A percentile compares a stretch with the other conserved stretches of the same genome.
phyloP scores from a whole-genome alignment of 495 filamentous ascomycete species.

The Podospora tetraspora region DNA sequence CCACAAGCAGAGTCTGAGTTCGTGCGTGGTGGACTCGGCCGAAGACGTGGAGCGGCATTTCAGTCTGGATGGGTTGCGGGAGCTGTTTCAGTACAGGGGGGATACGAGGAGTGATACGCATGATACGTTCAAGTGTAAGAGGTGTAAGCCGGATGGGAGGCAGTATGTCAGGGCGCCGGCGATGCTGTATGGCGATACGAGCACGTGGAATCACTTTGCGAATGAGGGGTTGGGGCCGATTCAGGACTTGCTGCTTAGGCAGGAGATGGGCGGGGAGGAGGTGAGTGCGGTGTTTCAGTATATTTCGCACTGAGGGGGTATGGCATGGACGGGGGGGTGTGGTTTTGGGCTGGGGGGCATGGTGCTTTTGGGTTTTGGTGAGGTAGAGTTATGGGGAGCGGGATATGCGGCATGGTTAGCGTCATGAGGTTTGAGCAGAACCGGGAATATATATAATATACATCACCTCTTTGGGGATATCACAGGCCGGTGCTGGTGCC shows the following conservation, averaged over 20 bases:
- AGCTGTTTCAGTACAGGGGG: constrained; percentile 87
- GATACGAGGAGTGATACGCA: constrained; percentile 89
- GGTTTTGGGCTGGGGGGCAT: background rate
- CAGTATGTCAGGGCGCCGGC: constrained; percentile 86
- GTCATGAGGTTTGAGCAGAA: background rate
- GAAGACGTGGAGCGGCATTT: constrained; percentile 98
- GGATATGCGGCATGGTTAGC: background rate
- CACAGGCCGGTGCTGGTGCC: background rate
- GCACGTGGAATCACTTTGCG: constrained; percentile 96
- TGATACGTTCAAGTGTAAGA: constrained; percentile 98
- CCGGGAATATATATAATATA: background rate
- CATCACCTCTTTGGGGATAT: background rate
- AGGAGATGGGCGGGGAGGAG: constrained; percentile 72
- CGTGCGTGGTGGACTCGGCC: constrained; percentile 94
- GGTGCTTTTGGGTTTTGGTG: background rate
- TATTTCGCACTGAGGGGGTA: constrained; percentile 66
- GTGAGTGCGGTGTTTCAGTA: constrained; percentile 98
- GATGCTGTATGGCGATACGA: constrained; percentile 96
- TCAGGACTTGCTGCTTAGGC: constrained; percentile 85
- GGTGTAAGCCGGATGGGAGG: constrained; percentile 79
- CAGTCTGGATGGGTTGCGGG: constrained; percentile 76
- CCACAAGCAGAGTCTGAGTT: constrained; percentile 94
- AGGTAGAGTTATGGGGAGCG: background rate
- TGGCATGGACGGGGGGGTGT: background rate
- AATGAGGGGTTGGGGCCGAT: constrained; percentile 74